Conservation (phyloP, 495 filamentous ascomycete genomes). For the Aspergillus coremiiformis region DNA sequence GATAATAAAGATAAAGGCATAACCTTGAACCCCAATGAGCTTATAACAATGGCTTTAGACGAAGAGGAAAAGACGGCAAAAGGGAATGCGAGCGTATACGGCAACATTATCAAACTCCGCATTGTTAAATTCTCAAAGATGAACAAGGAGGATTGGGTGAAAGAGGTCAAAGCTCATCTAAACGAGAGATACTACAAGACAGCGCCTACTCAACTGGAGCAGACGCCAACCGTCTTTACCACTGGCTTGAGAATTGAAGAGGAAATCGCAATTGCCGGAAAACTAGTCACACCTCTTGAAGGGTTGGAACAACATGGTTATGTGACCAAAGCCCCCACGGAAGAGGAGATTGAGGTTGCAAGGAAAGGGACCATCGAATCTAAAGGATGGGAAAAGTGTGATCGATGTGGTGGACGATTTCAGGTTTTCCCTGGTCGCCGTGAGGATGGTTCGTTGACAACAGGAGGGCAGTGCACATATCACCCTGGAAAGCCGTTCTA, state of each 20-base stretch:
- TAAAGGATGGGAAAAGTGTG: constrained; percentile 77
- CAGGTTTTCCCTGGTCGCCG: constrained; percentile 87
- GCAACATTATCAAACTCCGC: constrained; percentile 70
- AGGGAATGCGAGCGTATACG: constrained; percentile 61
- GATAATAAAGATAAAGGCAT: constrained; percentile 51
- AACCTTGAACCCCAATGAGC: constrained; percentile 55
- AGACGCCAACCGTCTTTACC: constrained; percentile 35
- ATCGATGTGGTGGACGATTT: constrained; percentile 78
- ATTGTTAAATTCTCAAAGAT: constrained; percentile 70
- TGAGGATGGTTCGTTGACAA: constrained; percentile 71
- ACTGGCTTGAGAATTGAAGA: constrained; percentile 61
- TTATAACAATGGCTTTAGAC: constrained; percentile 73
- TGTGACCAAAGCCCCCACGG: constrained; percentile 55
- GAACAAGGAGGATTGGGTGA: constrained; percentile 56
- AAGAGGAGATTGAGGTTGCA: constrained; percentile 54
- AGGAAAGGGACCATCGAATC: constrained; percentile 55
- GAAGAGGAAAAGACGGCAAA: constrained; percentile 73
- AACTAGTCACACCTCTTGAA: constrained; percentile 52
- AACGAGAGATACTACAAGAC: constrained; percentile 38
- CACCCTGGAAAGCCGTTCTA: constrained; percentile 62
- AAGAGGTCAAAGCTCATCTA: constrained; percentile 35
- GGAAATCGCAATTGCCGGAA: constrained; percentile 57
- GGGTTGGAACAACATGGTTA: constrained; percentile 65
- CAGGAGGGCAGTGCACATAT: constrained; percentile 66
- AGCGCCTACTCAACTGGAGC: constrained; percentile 17